phyloP scores from a whole-genome alignment of 2,329 filamentous ascomycete genomes.

The Ophiocordyceps camponoti-rufipedis region DNA sequence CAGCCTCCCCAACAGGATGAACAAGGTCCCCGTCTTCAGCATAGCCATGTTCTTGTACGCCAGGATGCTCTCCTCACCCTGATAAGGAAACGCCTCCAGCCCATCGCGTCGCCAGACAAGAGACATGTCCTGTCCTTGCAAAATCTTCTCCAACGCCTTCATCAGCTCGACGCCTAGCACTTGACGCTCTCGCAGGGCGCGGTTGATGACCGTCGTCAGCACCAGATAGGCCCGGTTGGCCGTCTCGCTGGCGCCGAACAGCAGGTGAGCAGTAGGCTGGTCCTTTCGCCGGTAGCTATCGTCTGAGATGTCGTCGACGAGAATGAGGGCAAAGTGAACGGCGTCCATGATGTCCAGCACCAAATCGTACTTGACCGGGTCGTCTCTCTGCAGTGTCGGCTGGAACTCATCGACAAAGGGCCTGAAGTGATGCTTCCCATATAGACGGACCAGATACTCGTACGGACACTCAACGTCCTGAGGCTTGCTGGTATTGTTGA shows the following conservation, averaged over 20 bases:
- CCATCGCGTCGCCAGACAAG: constrained; percentile 5
- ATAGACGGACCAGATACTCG: constrained; percentile 4
- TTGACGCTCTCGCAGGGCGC: constrained; percentile 3
- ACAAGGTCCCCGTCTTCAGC: constrained; percentile 4
- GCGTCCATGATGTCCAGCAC: constrained; percentile 6
- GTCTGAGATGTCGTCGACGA: constrained; percentile 5
- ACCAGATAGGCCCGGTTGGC: constrained; percentile 5
- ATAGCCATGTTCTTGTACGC: constrained; percentile 4
- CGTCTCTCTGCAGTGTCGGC: constrained; percentile 1
- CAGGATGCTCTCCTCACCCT: constrained; percentile 1
- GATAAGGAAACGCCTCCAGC: constrained; percentile 1
- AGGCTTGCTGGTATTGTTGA: not conserved
- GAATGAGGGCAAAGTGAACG: constrained; percentile 4
- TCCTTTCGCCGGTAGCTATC: constrained; percentile 5
- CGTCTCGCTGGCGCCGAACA: constrained; percentile 4
- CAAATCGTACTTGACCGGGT: constrained; percentile 2
- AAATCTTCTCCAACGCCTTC: constrained; percentile 3
- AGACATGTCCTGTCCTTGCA: constrained; percentile 5
- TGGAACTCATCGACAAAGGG: constrained; percentile 2
- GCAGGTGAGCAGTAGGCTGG: constrained; percentile 4
- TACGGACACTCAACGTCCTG: constrained; percentile 2
- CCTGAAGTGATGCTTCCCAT: constrained; percentile 4
- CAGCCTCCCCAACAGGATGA: constrained; percentile 4
- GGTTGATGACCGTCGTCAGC: constrained; percentile 4
- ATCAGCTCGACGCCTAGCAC: constrained; percentile 3